Base-by-base conservation (phyloP, 768 basidiomycete genomes). In the Mycena rosella region DNA sequence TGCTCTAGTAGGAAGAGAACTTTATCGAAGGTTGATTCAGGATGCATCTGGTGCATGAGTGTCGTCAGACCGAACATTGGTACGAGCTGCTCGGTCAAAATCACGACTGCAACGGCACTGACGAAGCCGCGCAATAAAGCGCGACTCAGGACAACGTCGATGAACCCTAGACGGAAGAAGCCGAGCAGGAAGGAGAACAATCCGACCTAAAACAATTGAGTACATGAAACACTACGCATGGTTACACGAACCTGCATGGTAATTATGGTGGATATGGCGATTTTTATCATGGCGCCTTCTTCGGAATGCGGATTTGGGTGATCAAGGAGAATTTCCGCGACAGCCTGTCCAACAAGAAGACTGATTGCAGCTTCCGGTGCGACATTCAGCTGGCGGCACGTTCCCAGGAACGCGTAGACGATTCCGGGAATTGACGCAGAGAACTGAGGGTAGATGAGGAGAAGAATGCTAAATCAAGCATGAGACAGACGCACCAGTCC, bases 101-200 rank as follows among this genome's bases (percentile, higher is more conserved):
- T 96, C 47, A 98, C 91, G 9, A 92, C 85, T 1, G 92, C 94
- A 29, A 96, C 86, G 18, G 96, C 95, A 1, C 91, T 89, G 49
- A 97, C 87, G 75, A 97, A 96, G 3, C 96, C 96, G 30, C 94
- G 87, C 60, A 97, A 84, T 17, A 97, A 84, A 5, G 96, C 94
- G 58, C 95, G 90, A 73, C 94, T 95, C 30, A 98, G 86, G 7
- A 97, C 93, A 15, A 97, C 96, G 76, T 98, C 96, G 59, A 97
- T 88, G 79, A 97, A 97, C 2, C 96, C 96, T 13, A 98, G 83
- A 27, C 95, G 86, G 75, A 96, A 91, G 73, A 97, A 87, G 3
- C 96, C 96, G 32, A 98, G 85, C 27, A 93, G 77, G 66, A 94
- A 95, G 1, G 95, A 91, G 70, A 98, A 91, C 34, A 96, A 72